Evolutionary conservation across 2,329 filamentous ascomycete genomes (phyloP).

Genomic region (Cladosporium austrohemisphaericum): DNA sequence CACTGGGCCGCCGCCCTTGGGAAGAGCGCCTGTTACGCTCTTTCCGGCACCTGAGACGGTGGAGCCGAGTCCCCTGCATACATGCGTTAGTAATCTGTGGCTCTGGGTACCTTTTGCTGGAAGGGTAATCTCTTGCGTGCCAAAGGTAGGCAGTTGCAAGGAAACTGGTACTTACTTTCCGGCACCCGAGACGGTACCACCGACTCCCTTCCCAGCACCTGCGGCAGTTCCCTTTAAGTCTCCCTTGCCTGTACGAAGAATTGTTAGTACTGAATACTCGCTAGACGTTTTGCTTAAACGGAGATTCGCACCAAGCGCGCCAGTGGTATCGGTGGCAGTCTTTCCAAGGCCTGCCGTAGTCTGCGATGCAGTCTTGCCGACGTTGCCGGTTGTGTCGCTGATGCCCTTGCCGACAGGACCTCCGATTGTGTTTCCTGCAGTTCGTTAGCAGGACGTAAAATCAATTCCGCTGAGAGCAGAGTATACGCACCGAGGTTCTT

Average conservation of each 20-base stretch:
- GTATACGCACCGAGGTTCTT: slow-evolving; percentile 15
- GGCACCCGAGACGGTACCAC: slow-evolving; percentile 34
- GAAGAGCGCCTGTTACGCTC: slow-evolving; percentile 38
- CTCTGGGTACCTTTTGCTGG: too few species aligned
- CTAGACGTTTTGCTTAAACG: too few species aligned
- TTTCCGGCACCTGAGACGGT: slow-evolving; percentile 30
- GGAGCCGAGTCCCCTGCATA: slow-evolving; percentile 24
- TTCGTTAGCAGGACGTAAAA: background rate
- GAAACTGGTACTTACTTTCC: too few species aligned
- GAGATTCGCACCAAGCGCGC: too few species aligned
- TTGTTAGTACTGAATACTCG: too few species aligned
- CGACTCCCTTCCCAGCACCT: slow-evolving; percentile 36
- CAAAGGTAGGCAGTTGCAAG: slow-evolving; percentile 22
- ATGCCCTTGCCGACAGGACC: slow-evolving; percentile 35
- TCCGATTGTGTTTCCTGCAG: slow-evolving; percentile 18
- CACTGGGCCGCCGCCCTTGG: slow-evolving; percentile 31
- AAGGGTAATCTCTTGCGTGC: too few species aligned
- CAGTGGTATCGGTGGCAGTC: slow-evolving; percentile 43
- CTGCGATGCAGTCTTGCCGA: slow-evolving; percentile 41
- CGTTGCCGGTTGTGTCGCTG: slow-evolving; percentile 38
- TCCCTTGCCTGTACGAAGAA: too few species aligned
- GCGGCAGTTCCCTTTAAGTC: slow-evolving; percentile 39
- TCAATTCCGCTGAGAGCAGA: background rate
- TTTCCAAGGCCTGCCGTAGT: slow-evolving; percentile 41
- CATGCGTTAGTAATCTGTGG: too few species aligned